Evolutionary conservation across 164 flowering plant genomes (phyloP).

Genomic region (Brasenia schreberi): DNA sequence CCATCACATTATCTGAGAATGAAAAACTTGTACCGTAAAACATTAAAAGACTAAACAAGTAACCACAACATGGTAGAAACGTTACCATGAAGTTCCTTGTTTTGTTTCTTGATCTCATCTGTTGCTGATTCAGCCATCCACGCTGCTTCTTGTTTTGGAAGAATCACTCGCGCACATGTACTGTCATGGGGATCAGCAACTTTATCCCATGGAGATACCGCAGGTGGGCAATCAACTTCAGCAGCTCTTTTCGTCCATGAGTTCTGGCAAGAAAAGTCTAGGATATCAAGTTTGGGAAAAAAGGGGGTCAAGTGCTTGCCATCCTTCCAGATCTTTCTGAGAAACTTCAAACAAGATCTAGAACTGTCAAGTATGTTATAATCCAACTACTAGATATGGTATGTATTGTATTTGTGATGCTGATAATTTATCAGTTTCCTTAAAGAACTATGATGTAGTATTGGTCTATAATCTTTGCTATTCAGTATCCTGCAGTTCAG

Average conservation of each 20-base stretch:
- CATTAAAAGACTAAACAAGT: not conserved
- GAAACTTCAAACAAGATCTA: not conserved
- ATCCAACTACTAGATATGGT: no score
- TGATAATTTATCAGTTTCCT: no score
- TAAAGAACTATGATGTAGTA: no score
- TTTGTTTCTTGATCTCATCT: constrained; percentile 17
- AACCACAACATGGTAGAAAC: not conserved
- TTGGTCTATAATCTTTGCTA: no score
- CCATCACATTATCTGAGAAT: constrained; percentile 22
- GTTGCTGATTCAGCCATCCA: constrained; percentile 17
- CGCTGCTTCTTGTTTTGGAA: constrained; percentile 28
- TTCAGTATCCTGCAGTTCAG: no score
- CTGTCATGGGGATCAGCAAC: constrained; percentile 38
- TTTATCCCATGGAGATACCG: constrained; percentile 21
- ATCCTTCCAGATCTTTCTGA: not conserved
- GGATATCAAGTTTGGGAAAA: no score
- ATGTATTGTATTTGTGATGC: no score
- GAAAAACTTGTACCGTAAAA: not conserved
- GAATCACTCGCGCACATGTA: constrained; percentile 45
- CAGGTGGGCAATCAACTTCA: constrained; percentile 43
- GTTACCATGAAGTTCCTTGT: constrained; percentile 30
- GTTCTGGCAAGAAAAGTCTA: constrained; percentile 27
- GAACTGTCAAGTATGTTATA: not conserved
- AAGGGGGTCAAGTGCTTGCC: no score
- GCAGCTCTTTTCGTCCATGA: constrained; percentile 48